phyloP scores from a whole-genome alignment of 805 yeast species.

The Candida incommunis region DNA sequence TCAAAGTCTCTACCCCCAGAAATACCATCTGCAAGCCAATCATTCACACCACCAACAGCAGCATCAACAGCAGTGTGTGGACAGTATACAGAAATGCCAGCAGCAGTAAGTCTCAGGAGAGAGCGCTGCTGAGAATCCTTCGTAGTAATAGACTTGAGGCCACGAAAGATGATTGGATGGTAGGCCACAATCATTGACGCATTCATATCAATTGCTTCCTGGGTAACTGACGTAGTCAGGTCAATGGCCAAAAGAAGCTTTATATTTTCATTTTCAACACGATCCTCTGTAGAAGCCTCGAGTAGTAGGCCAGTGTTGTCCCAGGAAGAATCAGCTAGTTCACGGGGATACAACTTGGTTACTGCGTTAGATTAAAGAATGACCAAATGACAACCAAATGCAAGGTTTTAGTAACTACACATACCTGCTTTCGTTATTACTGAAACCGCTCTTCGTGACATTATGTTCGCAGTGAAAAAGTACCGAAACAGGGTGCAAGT shows the following conservation, averaged over 20 bases:
- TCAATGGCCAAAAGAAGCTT: conserved; percentile 64
- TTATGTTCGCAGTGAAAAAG: background rate
- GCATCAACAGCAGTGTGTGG: conserved; percentile 98
- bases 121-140: conserved; percentile 72
- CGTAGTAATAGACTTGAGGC: conserved; percentile 60
- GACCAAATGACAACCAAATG: conserved; percentile 3
- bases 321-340: conserved; percentile 80
- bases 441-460: conserved; percentile 32
- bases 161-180: conserved; percentile 88
- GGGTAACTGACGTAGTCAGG: conserved; percentile 66
- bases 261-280: conserved; percentile 11
- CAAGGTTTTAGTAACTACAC: conserved; percentile 5
- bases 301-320: conserved; percentile 89
- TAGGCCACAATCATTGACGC: conserved; percentile 64
- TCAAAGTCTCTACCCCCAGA: conserved; percentile 17
- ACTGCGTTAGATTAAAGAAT: conserved; percentile 7
- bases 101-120: conserved; percentile 52
- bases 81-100: conserved; percentile 77
- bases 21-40: conserved; percentile 65
- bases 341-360: conserved; percentile 48
- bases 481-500: too few species aligned
- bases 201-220: conserved; percentile 56
- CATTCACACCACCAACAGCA: conserved; percentile 85
- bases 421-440: conserved; percentile 8
- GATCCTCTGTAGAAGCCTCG: conserved; percentile 34